phyloP scores from a whole-genome alignment of 352 stramenopile genomes.

The Phytophthora multivora region DNA sequence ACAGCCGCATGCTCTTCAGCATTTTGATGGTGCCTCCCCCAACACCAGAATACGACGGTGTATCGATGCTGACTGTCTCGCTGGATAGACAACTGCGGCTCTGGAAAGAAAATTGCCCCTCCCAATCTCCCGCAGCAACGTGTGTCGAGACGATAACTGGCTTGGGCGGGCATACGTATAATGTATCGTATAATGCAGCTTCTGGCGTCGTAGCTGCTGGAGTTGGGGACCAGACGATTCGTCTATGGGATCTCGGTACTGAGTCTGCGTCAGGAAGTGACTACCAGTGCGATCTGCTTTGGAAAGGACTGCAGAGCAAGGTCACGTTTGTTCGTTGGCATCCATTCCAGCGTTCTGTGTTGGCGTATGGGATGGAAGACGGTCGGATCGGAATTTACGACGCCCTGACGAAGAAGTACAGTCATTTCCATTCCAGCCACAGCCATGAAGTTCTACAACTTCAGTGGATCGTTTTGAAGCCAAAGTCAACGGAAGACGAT shows the following conservation, averaged over 20 bases:
- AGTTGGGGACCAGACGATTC: slow-evolving; percentile 79
- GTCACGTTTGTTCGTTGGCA: slow-evolving; percentile 73
- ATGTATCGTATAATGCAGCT: slow-evolving; percentile 41
- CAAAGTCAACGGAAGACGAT: neutral
- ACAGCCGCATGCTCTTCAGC: slow-evolving; percentile 69
- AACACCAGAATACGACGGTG: neutral
- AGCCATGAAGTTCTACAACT: slow-evolving; percentile 43
- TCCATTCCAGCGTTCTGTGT: slow-evolving; percentile 47
- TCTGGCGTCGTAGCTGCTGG: slow-evolving; percentile 46
- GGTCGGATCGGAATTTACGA: slow-evolving; percentile 68
- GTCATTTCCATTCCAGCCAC: slow-evolving; percentile 54
- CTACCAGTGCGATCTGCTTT: slow-evolving; percentile 59
- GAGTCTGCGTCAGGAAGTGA: slow-evolving; percentile 8
- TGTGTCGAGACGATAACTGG: slow-evolving; percentile 52
- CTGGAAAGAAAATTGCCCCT: slow-evolving; percentile 42
- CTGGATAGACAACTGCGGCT: slow-evolving; percentile 72
- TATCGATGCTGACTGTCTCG: slow-evolving; percentile 60
- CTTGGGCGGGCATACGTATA: slow-evolving; percentile 71
- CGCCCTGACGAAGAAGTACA: slow-evolving; percentile 53
- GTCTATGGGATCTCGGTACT: slow-evolving; percentile 53
- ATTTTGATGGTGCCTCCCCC: slow-evolving; percentile 41
- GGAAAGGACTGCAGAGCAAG: slow-evolving; percentile 83
- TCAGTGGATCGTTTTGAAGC: slow-evolving; percentile 42
- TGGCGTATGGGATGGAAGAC: slow-evolving; percentile 80
- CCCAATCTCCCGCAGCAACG: slow-evolving; percentile 18